Evolutionary conservation across 1,284 basidiomycete species (phyloP).

Genomic region (Trametes pubescens): DNA sequence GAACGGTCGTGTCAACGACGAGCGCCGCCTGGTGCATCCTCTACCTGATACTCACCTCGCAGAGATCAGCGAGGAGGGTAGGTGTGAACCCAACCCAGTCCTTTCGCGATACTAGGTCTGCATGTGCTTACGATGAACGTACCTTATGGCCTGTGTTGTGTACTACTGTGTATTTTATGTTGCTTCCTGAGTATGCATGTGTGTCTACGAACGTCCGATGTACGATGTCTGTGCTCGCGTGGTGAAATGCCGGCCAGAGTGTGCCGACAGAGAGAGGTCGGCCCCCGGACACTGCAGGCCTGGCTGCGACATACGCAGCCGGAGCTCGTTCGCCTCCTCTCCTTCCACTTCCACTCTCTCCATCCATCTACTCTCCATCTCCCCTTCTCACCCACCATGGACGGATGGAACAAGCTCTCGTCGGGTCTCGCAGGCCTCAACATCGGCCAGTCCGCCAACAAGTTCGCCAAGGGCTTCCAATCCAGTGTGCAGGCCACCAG

Average conservation of each 20-base stretch:
- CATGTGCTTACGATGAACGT: too few relatives aligned
- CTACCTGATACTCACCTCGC: neutral
- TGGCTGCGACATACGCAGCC: slow-evolving; percentile 19
- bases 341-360: slow-evolving; percentile 13
- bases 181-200: too few relatives aligned
- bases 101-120: too few relatives aligned
- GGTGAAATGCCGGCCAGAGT: too few relatives aligned
- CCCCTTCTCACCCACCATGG: slow-evolving; percentile 58
- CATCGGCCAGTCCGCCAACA: slow-evolving; percentile 73
- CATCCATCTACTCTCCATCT: slow-evolving; percentile 13
- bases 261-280: neutral
- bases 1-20: neutral
- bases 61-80: too few relatives aligned
- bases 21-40: neutral
- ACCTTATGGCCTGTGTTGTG: too few relatives aligned
- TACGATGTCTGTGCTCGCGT: too few relatives aligned
- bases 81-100: too few relatives aligned
- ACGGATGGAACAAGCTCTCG: slow-evolving; percentile 77
- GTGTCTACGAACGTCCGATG: too few relatives aligned
- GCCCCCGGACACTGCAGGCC: slow-evolving; percentile 5
- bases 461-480: slow-evolving; percentile 84
- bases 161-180: too few relatives aligned
- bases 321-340: neutral
- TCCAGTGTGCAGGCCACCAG: slow-evolving; percentile 90
- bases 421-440: slow-evolving; percentile 68